Evolutionary conservation across 768 basidiomycete genomes (phyloP).

Genomic region (Cytidiella melzeri): DNA sequence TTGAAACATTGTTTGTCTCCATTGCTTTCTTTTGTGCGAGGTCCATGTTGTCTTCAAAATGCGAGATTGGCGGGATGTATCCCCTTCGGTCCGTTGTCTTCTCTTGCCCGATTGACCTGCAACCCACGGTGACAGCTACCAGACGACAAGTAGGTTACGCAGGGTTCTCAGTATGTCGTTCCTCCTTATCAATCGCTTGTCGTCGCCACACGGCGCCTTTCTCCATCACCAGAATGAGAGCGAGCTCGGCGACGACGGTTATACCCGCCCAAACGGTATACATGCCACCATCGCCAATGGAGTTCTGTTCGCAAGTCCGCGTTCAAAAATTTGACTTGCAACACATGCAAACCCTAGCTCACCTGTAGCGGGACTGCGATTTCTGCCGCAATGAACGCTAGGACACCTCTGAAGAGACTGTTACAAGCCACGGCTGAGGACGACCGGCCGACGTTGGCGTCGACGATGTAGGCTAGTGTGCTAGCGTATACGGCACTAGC

Average conservation of each 20-base stretch:
- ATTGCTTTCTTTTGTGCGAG: too few relatives aligned
- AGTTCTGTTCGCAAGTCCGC: conserved; percentile 42
- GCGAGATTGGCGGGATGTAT: too few relatives aligned
- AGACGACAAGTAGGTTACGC: too few relatives aligned
- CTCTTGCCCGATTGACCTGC: too few relatives aligned
- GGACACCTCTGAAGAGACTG: conserved; percentile 64
- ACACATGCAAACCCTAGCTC: conserved; percentile 17
- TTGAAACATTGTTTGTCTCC: too few relatives aligned
- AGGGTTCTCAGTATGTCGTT: too few relatives aligned
- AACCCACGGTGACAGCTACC: too few relatives aligned
- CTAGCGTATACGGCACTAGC: conserved; percentile 55
- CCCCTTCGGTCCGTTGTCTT: too few relatives aligned
- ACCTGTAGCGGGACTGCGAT: conserved; percentile 70
- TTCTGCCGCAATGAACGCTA: conserved; percentile 66
- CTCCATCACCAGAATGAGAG: conserved; percentile 54
- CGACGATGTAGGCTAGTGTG: conserved; percentile 80
- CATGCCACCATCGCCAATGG: conserved; percentile 73
- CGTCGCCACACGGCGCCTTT: conserved; percentile 59
- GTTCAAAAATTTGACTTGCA: neutral
- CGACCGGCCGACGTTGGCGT: conserved; percentile 78
- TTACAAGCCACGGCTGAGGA: conserved; percentile 73
- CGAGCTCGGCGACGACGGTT: conserved; percentile 42
- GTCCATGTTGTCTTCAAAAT: too few relatives aligned
- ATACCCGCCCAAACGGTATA: conserved; percentile 65
- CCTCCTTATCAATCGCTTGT: conserved; percentile 39